Evolutionary conservation across 2,329 filamentous ascomycete species (phyloP), one percentile per base, ranked within the genome.

Genomic region (Claviceps capensis): DNA sequence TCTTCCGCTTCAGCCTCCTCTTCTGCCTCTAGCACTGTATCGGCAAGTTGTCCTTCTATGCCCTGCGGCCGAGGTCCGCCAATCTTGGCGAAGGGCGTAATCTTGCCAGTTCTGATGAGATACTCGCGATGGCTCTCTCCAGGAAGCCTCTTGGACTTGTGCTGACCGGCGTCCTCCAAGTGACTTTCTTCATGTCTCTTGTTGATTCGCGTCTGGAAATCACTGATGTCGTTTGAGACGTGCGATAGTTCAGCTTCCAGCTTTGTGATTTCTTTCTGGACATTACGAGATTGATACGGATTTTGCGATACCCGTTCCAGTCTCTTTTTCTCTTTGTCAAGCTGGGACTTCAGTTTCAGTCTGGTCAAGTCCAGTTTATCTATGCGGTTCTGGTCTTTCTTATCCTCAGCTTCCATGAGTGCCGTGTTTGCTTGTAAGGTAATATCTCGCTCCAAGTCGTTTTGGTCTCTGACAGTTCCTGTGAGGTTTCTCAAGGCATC

Each of bases 31-130:
- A 90, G 71, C 53, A 95, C 77, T 2, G 83, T 85, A 61, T 90
- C 83, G 11, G 85, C 84, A 16, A 95, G 72, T 54, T 83, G 83
- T 2, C 84, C 84, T 45, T 83, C 75, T 2, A 82, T 74, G 3
- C 77, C 80, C 30, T 79, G 72, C 3, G 74, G 74, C 1, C 82
- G 71, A n/a, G 79, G 75, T 14, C 79, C 76, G 26, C 81, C 81
- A 59, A 95, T 78, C 56, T 84, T 86, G 7, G 89, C 86, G 62
- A 98, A 98, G 0, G 93, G 93, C 0, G 93, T 98, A 59, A 98
- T 97, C 69, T 97, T 97, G 55, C 93, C 93, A 0, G 91, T 98
- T 30, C 93, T 82, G 48, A 98, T 93, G 47, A 98, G 77, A 64
- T 86, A 98, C 47, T 95, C 90, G 49, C 90, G 81, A 55, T 88